A percentile compares a stretch with the other conserved stretches of the same genome.
These are phyloP conservation scores for Thuja plicata DNA, from an alignment of 83 land plant genomes.

Conservation along the genomic window DNA sequence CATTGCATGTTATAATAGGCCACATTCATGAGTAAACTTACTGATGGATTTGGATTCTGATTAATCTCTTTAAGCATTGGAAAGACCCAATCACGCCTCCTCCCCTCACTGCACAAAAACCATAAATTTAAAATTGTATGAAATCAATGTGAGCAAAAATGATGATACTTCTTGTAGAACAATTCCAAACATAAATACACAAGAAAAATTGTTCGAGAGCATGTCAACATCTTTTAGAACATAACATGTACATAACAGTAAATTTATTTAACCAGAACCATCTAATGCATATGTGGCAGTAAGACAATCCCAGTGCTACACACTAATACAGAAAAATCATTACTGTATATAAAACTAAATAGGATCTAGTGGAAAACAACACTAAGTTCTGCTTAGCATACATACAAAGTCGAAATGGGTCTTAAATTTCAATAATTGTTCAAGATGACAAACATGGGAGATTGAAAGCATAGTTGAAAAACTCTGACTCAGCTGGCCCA, in stretches of 20 bases:
- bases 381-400: neutral
- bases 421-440: neutral
- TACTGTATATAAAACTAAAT: neutral
- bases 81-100: constrained; percentile 80
- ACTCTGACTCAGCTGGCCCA: too few relatives aligned
- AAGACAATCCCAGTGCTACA: neutral
- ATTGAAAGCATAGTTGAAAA: neutral
- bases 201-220: neutral
- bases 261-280: neutral
- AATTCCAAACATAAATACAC: neutral
- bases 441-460: neutral
- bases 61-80: constrained; percentile 42
- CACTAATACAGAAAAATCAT: neutral
- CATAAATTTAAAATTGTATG: neutral
- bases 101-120: constrained; percentile 65
- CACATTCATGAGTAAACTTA: constrained; percentile 3
- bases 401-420: neutral
- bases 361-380: neutral
- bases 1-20: neutral
- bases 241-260: neutral
- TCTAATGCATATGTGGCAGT: neutral
- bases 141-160: neutral
- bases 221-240: neutral
- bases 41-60: neutral
- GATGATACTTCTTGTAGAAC: neutral